Evolutionary conservation across 1,139 yeast genomes (phyloP), one percentile per base, ranked within the genome.

Genomic region (Debaryomyces fabryi): DNA sequence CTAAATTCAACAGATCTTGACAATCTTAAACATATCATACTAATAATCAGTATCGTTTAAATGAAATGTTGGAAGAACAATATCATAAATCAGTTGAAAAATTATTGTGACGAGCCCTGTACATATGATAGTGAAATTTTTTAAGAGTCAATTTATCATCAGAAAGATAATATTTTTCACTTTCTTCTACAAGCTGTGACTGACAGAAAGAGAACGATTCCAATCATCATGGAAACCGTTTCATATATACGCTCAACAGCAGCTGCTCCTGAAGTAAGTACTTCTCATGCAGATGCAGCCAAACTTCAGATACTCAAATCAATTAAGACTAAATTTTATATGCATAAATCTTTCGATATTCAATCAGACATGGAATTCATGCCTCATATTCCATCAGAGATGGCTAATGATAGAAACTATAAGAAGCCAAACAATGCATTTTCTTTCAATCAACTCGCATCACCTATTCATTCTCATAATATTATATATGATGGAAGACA

Each of bases 321-420:
- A 49, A 66, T 74, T 42, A 71, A 76, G 52, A 71, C 74, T 36
- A 76, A 84, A 53, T 76, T 83, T 58, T 83, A 84, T 56, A 77
- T 85, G 39, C 82, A 83, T 57, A 79, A 87, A 55, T 85, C 88
- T 32, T 85, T 86, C 64, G 90, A 85, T 56, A 62, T 76, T 40
- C 90, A 83, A 62, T 88, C 86, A 54, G 92, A 86, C 63, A 62
- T 79, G 53, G 91, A 85, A 66, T 86, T 86, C 64, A 83, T 88
- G 57, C 90, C 90, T 58, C 58, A 61, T 35, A 60, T 69, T 37
- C 68, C 71, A 5, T 40, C 43, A 20, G 43, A 40, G 32, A 30
- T 21, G 27, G 7, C 37, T 18, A 29, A 21, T 34, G 32, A 38
- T 18, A 24, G 30, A 20, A 29, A 15, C 6, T 35, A 35, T 8